Evolutionary conservation across 2,329 filamentous ascomycete species (phyloP).

Genomic region (Ceratocystis alfenasii): DNA sequence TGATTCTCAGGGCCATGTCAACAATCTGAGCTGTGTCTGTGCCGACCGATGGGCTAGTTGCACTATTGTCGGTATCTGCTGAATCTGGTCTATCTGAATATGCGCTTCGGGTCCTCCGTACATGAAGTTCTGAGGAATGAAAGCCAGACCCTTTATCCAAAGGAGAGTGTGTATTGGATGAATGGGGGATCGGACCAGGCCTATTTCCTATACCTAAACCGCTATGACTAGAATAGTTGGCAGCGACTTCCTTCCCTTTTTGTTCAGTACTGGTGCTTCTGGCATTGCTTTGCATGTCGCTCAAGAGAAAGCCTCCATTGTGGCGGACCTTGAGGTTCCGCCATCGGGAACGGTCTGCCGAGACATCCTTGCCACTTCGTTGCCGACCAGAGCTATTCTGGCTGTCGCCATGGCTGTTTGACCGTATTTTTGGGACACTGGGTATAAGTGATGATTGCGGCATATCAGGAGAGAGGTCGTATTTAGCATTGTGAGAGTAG

Average conservation of each 20-base stretch:
- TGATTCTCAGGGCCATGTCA: slow-evolving; percentile 79
- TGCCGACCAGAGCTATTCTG: neutral
- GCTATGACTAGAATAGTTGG: neutral
- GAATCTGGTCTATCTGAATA: slow-evolving; percentile 24
- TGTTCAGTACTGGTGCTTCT: slow-evolving; percentile 22
- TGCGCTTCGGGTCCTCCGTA: slow-evolving; percentile 3
- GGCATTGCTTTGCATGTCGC: slow-evolving; percentile 32
- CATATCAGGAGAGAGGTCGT: slow-evolving; percentile 10
- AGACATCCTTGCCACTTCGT: neutral
- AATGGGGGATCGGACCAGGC: neutral
- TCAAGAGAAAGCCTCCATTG: slow-evolving; percentile 41
- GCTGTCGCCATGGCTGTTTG: slow-evolving; percentile 1
- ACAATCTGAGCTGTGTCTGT: slow-evolving; percentile 76
- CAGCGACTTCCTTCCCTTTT: slow-evolving; percentile 16
- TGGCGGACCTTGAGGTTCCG: slow-evolving; percentile 35
- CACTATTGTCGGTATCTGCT: slow-evolving; percentile 24
- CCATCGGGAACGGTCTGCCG: slow-evolving; percentile 21
- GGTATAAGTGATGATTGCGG: slow-evolving; percentile 9
- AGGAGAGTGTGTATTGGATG: neutral
- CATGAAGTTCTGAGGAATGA: slow-evolving; percentile 7
- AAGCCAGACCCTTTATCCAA: neutral
- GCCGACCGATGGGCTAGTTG: slow-evolving; percentile 6
- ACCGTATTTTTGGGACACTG: neutral
- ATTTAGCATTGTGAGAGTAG: slow-evolving; percentile 6
- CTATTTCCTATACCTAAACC: neutral